Evolutionary conservation across 2,329 filamentous ascomycete species (phyloP), one percentile per base, ranked within the genome.

Genomic region (Neoascochyta sp.): DNA sequence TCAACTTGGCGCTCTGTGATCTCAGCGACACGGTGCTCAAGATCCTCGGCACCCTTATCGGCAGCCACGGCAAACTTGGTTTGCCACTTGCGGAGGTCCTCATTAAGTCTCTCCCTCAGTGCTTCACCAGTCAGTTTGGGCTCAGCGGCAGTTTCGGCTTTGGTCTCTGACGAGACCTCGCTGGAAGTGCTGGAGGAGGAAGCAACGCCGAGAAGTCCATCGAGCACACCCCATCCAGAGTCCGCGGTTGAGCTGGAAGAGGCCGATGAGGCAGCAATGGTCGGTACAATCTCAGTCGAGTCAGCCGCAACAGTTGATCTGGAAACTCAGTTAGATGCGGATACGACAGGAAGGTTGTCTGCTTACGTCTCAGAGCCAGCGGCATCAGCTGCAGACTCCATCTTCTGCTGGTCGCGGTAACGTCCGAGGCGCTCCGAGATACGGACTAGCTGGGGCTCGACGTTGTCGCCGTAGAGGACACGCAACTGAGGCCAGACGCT

Each of bases 381-480:
- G 23, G 76, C 71, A 26, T 78, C 73, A 22, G 76, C 65, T 11
- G 70, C 74, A 19, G 76, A 73, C 45, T 80, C 73, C 13, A 83
- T 48, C 46, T 77, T 80, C 56, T 76, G 78, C 12, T 77, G 77
- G 48, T 76, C 73, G 43, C 73, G 80, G 63, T 88, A 86, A 26
- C 83, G 74, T 22, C 88, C 89, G 8, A 98, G 75, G 24, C 89
- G 81, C 66, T 95, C 84, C 9, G 86, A 86, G 52, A 98, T 96
- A 51, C 88, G 86, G 34, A 90, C 77, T 9, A 98, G 74, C 63
- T 98, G 93, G 9, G 93, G 93, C 66, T 96, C 89, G 3, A 98
- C 89, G 50, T 94, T 95, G 54, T 95, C 81, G 8, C 81, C 77
- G 54, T 96, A 96, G 4, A 95, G 67, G 9, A 84, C 74, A 15